Evolutionary conservation across 1,139 yeast species (phyloP).

Genomic region (Pichia sorboxylosa): DNA sequence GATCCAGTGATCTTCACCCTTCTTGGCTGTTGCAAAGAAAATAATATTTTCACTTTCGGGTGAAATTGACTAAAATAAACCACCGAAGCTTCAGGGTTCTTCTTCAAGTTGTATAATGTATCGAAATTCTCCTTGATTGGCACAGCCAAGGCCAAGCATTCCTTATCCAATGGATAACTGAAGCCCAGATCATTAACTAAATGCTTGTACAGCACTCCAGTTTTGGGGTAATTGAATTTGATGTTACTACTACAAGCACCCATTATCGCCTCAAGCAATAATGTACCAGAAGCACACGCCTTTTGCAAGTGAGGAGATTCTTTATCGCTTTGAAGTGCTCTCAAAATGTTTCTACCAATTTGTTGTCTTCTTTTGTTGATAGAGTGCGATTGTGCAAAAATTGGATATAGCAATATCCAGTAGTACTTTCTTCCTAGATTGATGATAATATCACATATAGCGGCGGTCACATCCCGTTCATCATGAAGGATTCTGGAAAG

Average conservation of each 20-base stretch:
- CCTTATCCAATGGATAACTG: slow-evolving; percentile 31
- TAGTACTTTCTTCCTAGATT: slow-evolving; percentile 59
- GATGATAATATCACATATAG: slow-evolving; percentile 46
- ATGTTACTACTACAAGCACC: slow-evolving; percentile 16
- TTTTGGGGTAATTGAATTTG: slow-evolving; percentile 7
- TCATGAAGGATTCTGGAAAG: slow-evolving; percentile 67
- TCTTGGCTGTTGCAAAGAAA: slow-evolving; percentile 81
- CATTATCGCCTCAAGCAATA: slow-evolving; percentile 21
- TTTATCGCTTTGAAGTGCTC: slow-evolving; percentile 19
- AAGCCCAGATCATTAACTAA: slow-evolving; percentile 37
- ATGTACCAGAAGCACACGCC: slow-evolving; percentile 11
- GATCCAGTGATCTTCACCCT: slow-evolving; percentile 68
- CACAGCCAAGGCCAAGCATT: slow-evolving; percentile 57
- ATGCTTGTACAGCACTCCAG: slow-evolving; percentile 7
- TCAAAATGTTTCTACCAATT: slow-evolving; percentile 38
- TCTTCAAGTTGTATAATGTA: slow-evolving; percentile 35
- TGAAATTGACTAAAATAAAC: slow-evolving; percentile 49
- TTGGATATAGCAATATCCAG: slow-evolving; percentile 74
- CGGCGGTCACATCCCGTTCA: slow-evolving; percentile 43
- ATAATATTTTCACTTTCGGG: slow-evolving; percentile 53
- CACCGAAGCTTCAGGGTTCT: slow-evolving; percentile 20
- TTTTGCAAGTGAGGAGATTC: slow-evolving; percentile 2
- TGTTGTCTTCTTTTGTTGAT: slow-evolving; percentile 44
- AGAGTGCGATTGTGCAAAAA: slow-evolving; percentile 64
- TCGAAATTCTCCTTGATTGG: slow-evolving; percentile 73